Evolutionary conservation across 2,329 filamentous ascomycete species (phyloP).

Genomic region (Aschersonia sp.): DNA sequence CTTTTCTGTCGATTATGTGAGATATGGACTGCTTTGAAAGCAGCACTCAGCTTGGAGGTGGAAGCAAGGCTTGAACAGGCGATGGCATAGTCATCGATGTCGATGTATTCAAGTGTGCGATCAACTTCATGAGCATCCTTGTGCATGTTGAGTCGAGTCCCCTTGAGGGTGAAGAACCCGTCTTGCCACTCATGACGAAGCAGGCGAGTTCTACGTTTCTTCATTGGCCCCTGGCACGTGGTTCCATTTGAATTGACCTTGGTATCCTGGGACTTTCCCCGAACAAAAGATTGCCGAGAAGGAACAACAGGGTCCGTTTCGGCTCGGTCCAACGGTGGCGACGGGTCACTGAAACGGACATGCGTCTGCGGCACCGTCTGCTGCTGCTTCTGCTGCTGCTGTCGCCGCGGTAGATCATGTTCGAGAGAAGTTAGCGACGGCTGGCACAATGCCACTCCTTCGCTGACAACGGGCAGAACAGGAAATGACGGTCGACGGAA

Average conservation of each 20-base stretch:
- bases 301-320: conserved; percentile 31
- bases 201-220: conserved; percentile 81
- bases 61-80: conserved; percentile 67
- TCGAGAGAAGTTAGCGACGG: conserved; percentile 20
- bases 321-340: conserved; percentile 33
- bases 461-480: conserved; percentile 54
- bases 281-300: conserved; percentile 14
- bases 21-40: conserved; percentile 68
- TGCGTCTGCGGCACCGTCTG: conserved; percentile 27
- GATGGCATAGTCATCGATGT: conserved; percentile 81
- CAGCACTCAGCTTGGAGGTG: conserved; percentile 69
- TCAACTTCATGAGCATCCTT: conserved; percentile 38
- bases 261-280: conserved; percentile 11
- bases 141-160: conserved; percentile 64
- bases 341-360: conserved; percentile 40
- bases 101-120: conserved; percentile 61
- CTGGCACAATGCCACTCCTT: conserved; percentile 37
- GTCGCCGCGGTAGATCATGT: conserved; percentile 11
- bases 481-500: conserved; percentile 53
- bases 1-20: conserved; percentile 37
- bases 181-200: conserved; percentile 90
- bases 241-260: conserved; percentile 32
- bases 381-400: conserved; percentile 14
- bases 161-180: conserved; percentile 75
- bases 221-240: conserved; percentile 76